Conservation (phyloP, 2,329 filamentous ascomycete genomes). For the Byssochlamys sp. region DNA sequence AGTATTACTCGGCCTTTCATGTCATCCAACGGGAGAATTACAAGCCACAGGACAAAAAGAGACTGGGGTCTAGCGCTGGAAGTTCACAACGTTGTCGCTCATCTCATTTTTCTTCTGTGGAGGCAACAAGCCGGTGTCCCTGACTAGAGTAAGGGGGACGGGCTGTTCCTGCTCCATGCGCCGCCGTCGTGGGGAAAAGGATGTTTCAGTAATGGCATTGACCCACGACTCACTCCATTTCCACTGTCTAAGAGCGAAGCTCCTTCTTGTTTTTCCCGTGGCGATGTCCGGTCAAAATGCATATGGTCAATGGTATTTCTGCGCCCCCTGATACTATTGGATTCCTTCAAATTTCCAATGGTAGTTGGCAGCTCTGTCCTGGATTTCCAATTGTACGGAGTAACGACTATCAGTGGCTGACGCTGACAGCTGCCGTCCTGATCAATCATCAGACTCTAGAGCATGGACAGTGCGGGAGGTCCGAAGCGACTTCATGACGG, state of each 20-base stretch:
- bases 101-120: background rate
- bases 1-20: background rate
- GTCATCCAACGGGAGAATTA: background rate
- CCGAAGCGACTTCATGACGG: background rate
- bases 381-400: background rate
- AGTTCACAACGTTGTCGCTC: background rate
- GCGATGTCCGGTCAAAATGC: background rate
- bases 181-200: background rate
- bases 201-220: background rate
- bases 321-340: background rate
- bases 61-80: background rate
- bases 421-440: background rate
- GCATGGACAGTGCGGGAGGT: background rate
- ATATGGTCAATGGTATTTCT: background rate
- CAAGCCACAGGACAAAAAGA: background rate
- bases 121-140: background rate
- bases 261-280: background rate
- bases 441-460: background rate
- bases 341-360: background rate
- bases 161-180: background rate
- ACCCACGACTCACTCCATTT: background rate
- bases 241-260: background rate
- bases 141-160: background rate
- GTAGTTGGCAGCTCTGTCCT: background rate
- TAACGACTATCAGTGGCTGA: background rate